A percentile compares a stretch with the other conserved stretches of the same genome.
Evolutionary conservation across 441 rosid species (phyloP).

Genomic region (Gossypium gossypioides): DNA sequence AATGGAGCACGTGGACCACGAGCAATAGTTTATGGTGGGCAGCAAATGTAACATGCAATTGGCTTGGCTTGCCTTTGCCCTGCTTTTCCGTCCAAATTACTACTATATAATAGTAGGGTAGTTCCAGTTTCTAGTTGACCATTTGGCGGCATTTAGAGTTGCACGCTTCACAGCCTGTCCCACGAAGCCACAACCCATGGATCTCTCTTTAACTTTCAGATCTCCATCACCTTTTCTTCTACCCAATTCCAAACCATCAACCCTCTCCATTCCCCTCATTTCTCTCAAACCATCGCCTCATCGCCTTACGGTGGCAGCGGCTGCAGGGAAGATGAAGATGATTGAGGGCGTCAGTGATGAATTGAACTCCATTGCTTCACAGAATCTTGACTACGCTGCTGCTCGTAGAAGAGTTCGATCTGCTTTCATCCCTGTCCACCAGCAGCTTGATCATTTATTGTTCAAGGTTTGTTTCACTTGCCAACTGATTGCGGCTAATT

Average conservation of each 20-base stretch:
- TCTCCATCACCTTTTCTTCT: not conserved
- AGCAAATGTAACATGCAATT: not conserved
- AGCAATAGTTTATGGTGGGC: not conserved
- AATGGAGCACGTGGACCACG: too few relatives aligned
- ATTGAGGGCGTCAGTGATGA: conserved; percentile 59
- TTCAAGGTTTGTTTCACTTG: conserved; percentile 46
- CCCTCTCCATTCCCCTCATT: not conserved
- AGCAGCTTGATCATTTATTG: conserved; percentile 70
- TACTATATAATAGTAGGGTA: not conserved
- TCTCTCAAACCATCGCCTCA: not conserved
- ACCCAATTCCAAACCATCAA: not conserved
- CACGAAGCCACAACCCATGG: not conserved
- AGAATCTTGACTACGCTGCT: conserved; percentile 62
- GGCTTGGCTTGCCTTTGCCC: not conserved
- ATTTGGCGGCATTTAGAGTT: not conserved
- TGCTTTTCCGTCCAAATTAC: not conserved
- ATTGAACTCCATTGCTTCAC: conserved; percentile 56
- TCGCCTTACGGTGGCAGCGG: not conserved
- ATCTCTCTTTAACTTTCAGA: not conserved
- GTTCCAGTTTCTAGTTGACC: not conserved
- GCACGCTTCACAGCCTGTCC: not conserved
- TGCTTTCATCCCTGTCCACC: conserved; percentile 56
- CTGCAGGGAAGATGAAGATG: not conserved
- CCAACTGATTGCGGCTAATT: not conserved
- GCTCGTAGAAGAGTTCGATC: conserved; percentile 64